Evolutionary conservation across 2,329 filamentous ascomycete genomes (phyloP).

Genomic region (Trichoderma citrinoviride): DNA sequence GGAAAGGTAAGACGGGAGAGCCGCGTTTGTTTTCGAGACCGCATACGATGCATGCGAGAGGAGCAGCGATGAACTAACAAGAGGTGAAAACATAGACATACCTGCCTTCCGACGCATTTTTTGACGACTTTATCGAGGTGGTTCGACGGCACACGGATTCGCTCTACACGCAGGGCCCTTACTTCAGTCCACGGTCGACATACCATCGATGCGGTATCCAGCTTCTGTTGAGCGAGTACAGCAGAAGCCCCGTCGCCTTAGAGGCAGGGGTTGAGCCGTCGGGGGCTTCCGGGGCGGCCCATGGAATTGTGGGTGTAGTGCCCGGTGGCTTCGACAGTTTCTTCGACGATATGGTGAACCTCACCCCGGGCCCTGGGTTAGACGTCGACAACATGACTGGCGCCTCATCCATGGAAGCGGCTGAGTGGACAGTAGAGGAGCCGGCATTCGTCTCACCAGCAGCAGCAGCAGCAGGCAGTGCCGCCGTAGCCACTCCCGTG

Average conservation of each 20-base stretch:
- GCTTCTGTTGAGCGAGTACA: slow-evolving; percentile 36
- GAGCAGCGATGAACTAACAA: slow-evolving; percentile 21
- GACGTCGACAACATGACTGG: neutral
- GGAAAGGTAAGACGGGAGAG: slow-evolving; percentile 46
- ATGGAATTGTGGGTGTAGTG: slow-evolving; percentile 19
- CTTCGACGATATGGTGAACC: slow-evolving; percentile 24
- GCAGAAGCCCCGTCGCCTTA: neutral
- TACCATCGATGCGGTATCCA: slow-evolving; percentile 45
- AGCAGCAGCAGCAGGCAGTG: neutral
- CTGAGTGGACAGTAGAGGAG: slow-evolving; percentile 4
- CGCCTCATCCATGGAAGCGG: neutral
- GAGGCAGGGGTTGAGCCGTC: neutral
- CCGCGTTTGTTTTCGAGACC: neutral
- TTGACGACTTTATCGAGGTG: slow-evolving; percentile 42
- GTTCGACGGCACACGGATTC: slow-evolving; percentile 44
- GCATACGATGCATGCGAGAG: no score
- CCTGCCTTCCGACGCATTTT: slow-evolving; percentile 38
- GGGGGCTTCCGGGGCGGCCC: neutral
- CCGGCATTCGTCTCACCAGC: neutral
- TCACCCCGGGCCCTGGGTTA: slow-evolving; percentile 21
- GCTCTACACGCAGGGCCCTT: slow-evolving; percentile 38
- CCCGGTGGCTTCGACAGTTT: slow-evolving; percentile 22
- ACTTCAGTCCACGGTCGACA: slow-evolving; percentile 34
- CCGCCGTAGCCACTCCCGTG: neutral
- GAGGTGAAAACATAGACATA: slow-evolving; percentile 29